A percentile compares a stretch with the other conserved stretches of the same genome.
Conservation (phyloP, 179 eudicot species). For the Dionaea muscipula region DNA sequence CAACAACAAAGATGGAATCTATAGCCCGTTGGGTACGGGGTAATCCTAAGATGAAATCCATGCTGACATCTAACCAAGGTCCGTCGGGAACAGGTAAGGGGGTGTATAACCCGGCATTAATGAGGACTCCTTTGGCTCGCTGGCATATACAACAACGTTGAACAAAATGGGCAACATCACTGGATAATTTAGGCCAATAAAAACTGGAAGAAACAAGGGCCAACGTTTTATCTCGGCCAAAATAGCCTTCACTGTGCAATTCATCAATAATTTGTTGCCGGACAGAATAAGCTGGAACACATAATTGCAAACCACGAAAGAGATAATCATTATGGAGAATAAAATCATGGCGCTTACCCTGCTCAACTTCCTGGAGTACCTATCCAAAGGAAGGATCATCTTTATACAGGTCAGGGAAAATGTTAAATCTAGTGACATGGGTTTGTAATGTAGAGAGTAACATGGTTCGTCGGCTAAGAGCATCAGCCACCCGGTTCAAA, state of each 20-base stretch:
- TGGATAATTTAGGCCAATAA: neutral
- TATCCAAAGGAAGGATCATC: too few species aligned
- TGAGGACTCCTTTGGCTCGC: neutral
- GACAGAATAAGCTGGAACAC: neutral
- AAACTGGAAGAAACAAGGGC: neutral
- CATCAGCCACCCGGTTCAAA: neutral
- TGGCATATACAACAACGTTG: neutral
- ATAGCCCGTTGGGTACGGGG: neutral
- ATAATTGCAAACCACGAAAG: neutral
- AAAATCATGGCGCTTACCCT: neutral
- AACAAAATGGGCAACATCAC: neutral
- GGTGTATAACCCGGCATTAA: neutral
- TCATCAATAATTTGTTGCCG: too few species aligned
- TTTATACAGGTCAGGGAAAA: too few species aligned
- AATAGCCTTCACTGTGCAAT: neutral
- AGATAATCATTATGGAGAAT: neutral
- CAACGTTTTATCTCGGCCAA: neutral
- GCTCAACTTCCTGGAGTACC: too few species aligned
- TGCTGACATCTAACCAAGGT: neutral
- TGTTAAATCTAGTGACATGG: too few species aligned
- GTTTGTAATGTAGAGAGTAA: too few species aligned
- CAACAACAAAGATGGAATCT: constrained; percentile 9
- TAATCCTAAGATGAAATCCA: constrained; percentile 5
- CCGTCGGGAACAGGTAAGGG: neutral
- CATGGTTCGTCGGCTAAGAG: neutral